A percentile compares a stretch with the other conserved stretches of the same genome.
phyloP scores from a whole-genome alignment of 2,329 filamentous ascomycete genomes.

The Trichoderma koningiopsis region DNA sequence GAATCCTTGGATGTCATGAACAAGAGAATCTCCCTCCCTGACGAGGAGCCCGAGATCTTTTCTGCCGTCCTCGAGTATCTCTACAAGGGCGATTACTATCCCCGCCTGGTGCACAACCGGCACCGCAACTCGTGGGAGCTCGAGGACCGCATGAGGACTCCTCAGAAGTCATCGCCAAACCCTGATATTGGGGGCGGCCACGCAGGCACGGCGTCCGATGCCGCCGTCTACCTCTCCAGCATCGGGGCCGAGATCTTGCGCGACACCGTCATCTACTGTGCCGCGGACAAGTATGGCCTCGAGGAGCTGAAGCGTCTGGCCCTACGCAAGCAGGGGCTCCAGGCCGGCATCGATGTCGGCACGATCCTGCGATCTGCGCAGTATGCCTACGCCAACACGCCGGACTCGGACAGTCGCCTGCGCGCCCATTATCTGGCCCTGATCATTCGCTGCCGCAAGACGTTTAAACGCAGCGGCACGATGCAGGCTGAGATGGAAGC shows the following conservation, averaged over 20 bases:
- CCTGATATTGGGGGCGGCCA: slow-evolving; percentile 49
- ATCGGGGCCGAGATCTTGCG: slow-evolving; percentile 77
- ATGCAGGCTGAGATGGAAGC: slow-evolving; percentile 99
- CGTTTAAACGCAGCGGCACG: slow-evolving; percentile 96
- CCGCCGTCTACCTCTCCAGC: slow-evolving; percentile 70
- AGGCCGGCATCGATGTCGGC: slow-evolving; percentile 87
- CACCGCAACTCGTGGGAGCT: slow-evolving; percentile 86
- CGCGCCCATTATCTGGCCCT: slow-evolving; percentile 96
- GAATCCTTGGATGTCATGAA: slow-evolving; percentile 74
- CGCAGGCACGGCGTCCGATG: slow-evolving; percentile 53
- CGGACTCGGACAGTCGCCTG: slow-evolving; percentile 86
- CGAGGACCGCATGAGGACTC: slow-evolving; percentile 61
- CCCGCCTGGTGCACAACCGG: slow-evolving; percentile 84
- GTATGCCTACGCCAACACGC: slow-evolving; percentile 94
- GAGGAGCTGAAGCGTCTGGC: slow-evolving; percentile 90
- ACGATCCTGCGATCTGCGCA: slow-evolving; percentile 90
- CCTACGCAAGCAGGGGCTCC: slow-evolving; percentile 91
- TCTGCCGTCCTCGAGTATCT: slow-evolving; percentile 94
- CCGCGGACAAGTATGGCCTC: slow-evolving; percentile 85
- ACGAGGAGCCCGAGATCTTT: slow-evolving; percentile 88
- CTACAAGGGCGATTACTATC: slow-evolving; percentile 96
- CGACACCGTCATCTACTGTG: slow-evolving; percentile 93
- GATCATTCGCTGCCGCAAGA: slow-evolving; percentile 95
- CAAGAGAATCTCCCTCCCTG: slow-evolving; percentile 73
- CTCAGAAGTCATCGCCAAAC: slow-evolving; percentile 53